Evolutionary conservation across 2,329 filamentous ascomycete genomes (phyloP).

Genomic region (Exophiala sideris): DNA sequence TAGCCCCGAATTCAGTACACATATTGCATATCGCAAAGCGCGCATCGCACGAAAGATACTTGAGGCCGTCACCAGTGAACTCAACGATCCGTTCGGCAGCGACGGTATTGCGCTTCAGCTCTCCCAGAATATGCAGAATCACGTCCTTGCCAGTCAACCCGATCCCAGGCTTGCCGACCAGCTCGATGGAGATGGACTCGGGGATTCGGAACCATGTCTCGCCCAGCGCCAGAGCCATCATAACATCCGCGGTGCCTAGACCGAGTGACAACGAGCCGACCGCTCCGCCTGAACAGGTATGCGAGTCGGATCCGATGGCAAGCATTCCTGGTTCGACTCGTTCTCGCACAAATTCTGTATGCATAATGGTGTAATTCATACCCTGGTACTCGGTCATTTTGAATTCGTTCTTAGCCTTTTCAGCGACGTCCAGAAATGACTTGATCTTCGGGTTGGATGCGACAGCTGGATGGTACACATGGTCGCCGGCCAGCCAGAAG

Average conservation of each 20-base stretch:
- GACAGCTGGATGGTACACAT: conserved; percentile 47
- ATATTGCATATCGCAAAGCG: conserved; percentile 50
- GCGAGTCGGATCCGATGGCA: conserved; percentile 45
- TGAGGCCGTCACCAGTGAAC: conserved; percentile 42
- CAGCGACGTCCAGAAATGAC: conserved; percentile 37
- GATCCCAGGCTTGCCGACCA: conserved; percentile 36
- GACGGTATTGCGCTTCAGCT: conserved; percentile 47
- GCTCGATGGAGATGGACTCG: conserved; percentile 40
- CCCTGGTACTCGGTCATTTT: conserved; percentile 46
- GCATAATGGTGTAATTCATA: conserved; percentile 44
- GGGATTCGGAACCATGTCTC: conserved; percentile 49
- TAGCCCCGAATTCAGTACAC: conserved; percentile 47
- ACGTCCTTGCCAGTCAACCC: conserved; percentile 47
- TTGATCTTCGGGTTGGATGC: conserved; percentile 37
- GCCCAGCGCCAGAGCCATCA: conserved; percentile 45
- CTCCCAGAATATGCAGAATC: conserved; percentile 44
- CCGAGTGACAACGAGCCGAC: conserved; percentile 45
- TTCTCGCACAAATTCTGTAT: conserved; percentile 47
- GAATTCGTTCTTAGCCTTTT: conserved; percentile 39
- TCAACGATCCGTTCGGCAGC: conserved; percentile 46
- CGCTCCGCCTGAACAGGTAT: conserved; percentile 46
- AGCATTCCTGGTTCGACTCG: conserved; percentile 46
- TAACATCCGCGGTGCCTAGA: conserved; percentile 46
- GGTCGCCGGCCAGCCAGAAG: conserved; percentile 51
- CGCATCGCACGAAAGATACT: conserved; percentile 42